A percentile compares a stretch with the other conserved stretches of the same genome.
phyloP scores from a whole-genome alignment of 495 filamentous ascomycete species.

The Ramalina intermedia region DNA sequence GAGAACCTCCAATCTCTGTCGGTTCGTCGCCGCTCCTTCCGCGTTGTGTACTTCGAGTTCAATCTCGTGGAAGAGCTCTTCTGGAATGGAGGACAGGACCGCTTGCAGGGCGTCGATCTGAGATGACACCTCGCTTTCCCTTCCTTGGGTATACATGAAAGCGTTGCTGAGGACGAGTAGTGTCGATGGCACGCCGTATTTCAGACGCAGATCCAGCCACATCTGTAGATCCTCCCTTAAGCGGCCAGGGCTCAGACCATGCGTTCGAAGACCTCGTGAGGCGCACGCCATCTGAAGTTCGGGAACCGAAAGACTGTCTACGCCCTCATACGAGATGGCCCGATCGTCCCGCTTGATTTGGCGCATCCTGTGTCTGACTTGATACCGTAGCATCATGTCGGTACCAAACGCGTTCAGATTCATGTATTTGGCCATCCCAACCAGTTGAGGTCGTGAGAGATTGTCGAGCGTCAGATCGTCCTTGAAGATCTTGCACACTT shows the following conservation, averaged over 20 bases:
- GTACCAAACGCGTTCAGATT: conserved; percentile 95
- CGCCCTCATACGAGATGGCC: conserved; percentile 88
- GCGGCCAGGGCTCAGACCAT: conserved; percentile 73
- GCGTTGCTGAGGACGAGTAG: conserved; percentile 92
- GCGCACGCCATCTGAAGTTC: conserved; percentile 88
- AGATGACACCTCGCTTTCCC: conserved; percentile 70
- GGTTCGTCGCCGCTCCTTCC: conserved; percentile 96
- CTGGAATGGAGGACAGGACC: conserved; percentile 85
- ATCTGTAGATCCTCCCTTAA: conserved; percentile 84
- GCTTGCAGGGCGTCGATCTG: conserved; percentile 90
- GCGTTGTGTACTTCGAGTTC: conserved; percentile 96
- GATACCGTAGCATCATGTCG: conserved; percentile 94
- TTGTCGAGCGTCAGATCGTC: conserved; percentile 97
- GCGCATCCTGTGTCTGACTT: conserved; percentile 92
- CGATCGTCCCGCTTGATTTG: conserved; percentile 97
- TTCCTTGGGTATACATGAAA: conserved; percentile 86
- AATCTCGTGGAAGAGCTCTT: conserved; percentile 98
- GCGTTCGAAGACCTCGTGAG: conserved; percentile 79
- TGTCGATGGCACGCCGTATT: conserved; percentile 85
- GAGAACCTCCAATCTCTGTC: conserved; percentile 96
- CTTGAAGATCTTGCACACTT: conserved; percentile 98
- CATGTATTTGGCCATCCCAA: conserved; percentile 97
- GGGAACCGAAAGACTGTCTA: conserved; percentile 80
- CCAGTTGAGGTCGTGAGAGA: conserved; percentile 84
- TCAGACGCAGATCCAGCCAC: conserved; percentile 89